A percentile compares a stretch with the other conserved stretches of the same genome.
Evolutionary conservation across 2,329 filamentous ascomycete genomes (phyloP).

Genomic region (Bipolaris zeicola): DNA sequence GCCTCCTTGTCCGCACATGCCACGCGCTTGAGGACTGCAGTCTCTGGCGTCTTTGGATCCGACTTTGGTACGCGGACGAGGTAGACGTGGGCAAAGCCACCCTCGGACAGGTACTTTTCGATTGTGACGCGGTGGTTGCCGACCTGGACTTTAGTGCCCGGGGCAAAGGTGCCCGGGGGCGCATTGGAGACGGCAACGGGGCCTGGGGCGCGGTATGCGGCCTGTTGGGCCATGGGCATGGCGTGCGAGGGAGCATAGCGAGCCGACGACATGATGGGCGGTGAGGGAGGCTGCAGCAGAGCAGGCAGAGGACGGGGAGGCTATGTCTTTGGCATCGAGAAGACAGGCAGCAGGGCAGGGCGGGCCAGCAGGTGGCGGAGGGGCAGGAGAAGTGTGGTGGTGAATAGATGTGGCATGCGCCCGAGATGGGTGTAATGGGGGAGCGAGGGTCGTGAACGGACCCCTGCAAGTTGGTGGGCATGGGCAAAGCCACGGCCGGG

Average conservation of each 20-base stretch:
- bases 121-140: conserved; percentile 91
- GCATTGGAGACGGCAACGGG: conserved; percentile 43
- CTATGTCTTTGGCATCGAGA: conserved; percentile 45
- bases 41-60: conserved; percentile 76
- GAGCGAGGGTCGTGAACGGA: conserved; percentile 12
- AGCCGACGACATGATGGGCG: conserved; percentile 48
- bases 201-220: conserved; percentile 43
- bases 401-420: conserved; percentile 19
- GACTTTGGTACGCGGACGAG: conserved; percentile 80
- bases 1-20: conserved; percentile 96
- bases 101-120: conserved; percentile 96
- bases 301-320: conserved; percentile 34
- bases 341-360: conserved; percentile 4
- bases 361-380: conserved; percentile 12
- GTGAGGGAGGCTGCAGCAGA: conserved; percentile 41
- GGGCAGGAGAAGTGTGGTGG: conserved; percentile 20
- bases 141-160: conserved; percentile 96
- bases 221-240: conserved; percentile 43
- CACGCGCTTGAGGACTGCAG: conserved; percentile 89
- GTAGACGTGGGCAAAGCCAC: conserved; percentile 98
- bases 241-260: conserved; percentile 46
- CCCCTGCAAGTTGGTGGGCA: conserved; percentile 13
- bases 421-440: conserved; percentile 14
- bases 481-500: conserved; percentile 31
- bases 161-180: conserved; percentile 77